These are phyloP conservation scores for Psidium friedrichsthalianum DNA, from an alignment of 345 rosid genomes.

Conservation along the genomic window DNA sequence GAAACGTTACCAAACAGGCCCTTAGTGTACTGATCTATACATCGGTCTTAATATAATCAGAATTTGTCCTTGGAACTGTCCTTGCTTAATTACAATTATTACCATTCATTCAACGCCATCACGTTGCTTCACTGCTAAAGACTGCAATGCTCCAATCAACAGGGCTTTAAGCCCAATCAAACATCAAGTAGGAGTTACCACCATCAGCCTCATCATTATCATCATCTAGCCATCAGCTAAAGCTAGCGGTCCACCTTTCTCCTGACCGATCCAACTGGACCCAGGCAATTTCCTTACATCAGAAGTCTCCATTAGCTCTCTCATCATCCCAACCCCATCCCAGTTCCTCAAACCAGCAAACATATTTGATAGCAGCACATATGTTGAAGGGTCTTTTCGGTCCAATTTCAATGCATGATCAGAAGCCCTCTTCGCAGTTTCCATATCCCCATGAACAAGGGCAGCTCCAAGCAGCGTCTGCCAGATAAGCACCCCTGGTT, in stretches of 20 bases:
- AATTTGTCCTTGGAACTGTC: not conserved
- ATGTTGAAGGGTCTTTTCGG: constrained; percentile 26
- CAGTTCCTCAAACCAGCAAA: constrained; percentile 36
- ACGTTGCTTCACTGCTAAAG: not conserved
- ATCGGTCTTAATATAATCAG: not conserved
- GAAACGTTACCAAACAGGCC: too few relatives aligned
- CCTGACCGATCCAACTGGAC: constrained; percentile 36
- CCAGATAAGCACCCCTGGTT: constrained; percentile 41
- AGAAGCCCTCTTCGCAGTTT: constrained; percentile 34
- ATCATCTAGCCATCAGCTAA: not conserved
- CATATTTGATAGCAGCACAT: constrained; percentile 41
- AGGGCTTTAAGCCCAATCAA: not conserved
- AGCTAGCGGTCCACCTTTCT: not conserved
- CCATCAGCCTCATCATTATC: not conserved
- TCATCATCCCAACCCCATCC: constrained; percentile 28
- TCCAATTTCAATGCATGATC: constrained; percentile 23
- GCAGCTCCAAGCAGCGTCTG: constrained; percentile 44
- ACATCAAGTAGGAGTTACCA: not conserved
- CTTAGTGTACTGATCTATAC: not conserved
- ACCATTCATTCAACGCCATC: not conserved
- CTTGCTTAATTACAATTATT: not conserved
- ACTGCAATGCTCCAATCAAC: not conserved
- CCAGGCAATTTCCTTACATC: constrained; percentile 49
- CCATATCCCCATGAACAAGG: constrained; percentile 38
- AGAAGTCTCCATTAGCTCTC: constrained; percentile 28